Evolutionary conservation across 2,329 filamentous ascomycete genomes (phyloP), one percentile per base, ranked within the genome.

Genomic region (Pseudocercospora crystallina): DNA sequence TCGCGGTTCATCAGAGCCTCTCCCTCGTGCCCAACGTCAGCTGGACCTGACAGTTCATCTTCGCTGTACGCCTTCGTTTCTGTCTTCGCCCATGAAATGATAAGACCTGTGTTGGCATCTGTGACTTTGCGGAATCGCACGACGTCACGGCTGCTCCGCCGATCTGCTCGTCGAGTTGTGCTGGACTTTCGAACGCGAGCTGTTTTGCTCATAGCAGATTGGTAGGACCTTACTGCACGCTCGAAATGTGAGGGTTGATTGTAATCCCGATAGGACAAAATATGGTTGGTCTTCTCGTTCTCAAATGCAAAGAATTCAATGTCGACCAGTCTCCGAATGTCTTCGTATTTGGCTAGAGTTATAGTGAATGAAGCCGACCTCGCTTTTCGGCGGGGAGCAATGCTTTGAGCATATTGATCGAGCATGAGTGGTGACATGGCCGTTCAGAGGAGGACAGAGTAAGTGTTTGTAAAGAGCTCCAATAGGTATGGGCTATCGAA

Each of bases 281-380:
- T 55, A 30, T 68, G 65, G 42, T 67, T 67, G 20, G 60, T 63
- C 20, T 59, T 57, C 49, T 68, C 65, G 26, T 67, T 49, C 41
- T 59, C 60, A 41, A 67, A 68, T 12, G 65, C 65, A 42, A 71
- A 67, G 54, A 76, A 76, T 53, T 76, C 71, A 39, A 74, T 74
- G 53, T 74, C 67, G 8, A 67, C 64, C 12, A 68, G 59, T 29
- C 58, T 56, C n/a, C 53, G 58, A 34, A 63, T 58, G 52, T 67
- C 65, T 12, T 59, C 53, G 29, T 52, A 51, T 29, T 54, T 53
- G 32, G 63, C 65, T 29, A 49, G 44, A 8, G 52, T 45, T 31
- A 65, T 48, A 10, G 47, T 38, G 53, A 63, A 66, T 36, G 54
- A 51, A 11, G 33, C 38, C 14, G 58, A 43, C 12, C 58, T 52